Evolutionary conservation across 495 filamentous ascomycete genomes (phyloP).

Genomic region (Penicillium malachiteum): DNA sequence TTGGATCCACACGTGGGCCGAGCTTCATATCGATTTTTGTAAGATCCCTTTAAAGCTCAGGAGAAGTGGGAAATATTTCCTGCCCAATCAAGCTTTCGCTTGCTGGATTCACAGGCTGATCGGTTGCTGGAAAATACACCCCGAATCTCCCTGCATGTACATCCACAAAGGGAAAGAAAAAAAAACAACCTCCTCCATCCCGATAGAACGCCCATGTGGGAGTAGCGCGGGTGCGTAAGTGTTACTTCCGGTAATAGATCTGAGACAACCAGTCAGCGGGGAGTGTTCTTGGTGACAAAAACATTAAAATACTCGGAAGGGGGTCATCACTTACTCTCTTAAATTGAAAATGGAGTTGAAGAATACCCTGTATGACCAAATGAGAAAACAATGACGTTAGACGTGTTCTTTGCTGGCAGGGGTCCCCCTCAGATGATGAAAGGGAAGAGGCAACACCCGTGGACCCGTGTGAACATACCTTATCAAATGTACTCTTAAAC

Average conservation of each 20-base stretch:
- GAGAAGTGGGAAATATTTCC: slow-evolving; percentile 22
- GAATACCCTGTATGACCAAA: slow-evolving; percentile 65
- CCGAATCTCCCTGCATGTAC: slow-evolving; percentile 17
- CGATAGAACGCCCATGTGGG: slow-evolving; percentile 14
- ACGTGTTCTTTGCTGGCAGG: not conserved
- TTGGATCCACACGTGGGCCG: slow-evolving; percentile 15
- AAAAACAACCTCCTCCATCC: not conserved
- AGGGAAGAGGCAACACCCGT: no score
- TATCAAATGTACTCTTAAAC: slow-evolving; percentile 96
- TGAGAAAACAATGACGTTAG: not conserved
- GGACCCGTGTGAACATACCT: slow-evolving; percentile 77
- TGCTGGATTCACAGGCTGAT: slow-evolving; percentile 14
- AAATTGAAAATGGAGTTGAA: slow-evolving; percentile 97
- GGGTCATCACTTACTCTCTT: slow-evolving; percentile 64
- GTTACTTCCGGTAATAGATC: slow-evolving; percentile 43
- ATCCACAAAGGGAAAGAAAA: slow-evolving; percentile 1
- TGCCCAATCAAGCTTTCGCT: slow-evolving; percentile 15
- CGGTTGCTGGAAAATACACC: slow-evolving; percentile 23
- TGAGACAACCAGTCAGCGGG: slow-evolving; percentile 24
- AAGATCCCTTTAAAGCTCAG: slow-evolving; percentile 6
- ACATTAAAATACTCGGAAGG: not conserved
- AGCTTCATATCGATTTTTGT: slow-evolving; percentile 11
- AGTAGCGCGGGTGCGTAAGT: slow-evolving; percentile 8
- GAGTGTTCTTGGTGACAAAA: not conserved
- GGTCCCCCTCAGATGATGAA: not conserved